Percentiles rank a stretch among this genome's conserved stretches.
phyloP scores from a whole-genome alignment of 495 filamentous ascomycete genomes.

The Neurospora sp. region DNA sequence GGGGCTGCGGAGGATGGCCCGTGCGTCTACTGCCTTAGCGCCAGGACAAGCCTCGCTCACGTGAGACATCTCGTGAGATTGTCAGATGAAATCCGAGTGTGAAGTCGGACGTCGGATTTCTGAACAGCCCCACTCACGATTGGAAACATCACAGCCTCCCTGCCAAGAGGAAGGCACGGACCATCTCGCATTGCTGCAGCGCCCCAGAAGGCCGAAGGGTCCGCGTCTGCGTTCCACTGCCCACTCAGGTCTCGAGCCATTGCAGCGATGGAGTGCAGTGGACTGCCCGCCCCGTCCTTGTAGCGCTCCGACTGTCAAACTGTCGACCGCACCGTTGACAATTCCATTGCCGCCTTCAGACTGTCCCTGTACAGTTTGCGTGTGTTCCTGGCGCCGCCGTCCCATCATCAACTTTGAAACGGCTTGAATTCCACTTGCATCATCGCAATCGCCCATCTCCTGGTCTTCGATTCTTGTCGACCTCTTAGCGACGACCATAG shows the following conservation, averaged over 20 bases:
- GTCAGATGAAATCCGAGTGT: background rate
- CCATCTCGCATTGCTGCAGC: slow-evolving; percentile 5
- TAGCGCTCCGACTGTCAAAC: background rate
- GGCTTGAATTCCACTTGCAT: background rate
- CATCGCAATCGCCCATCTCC: background rate
- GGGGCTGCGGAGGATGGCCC: background rate
- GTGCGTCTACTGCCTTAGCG: background rate
- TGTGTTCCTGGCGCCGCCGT: background rate
- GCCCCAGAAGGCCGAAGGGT: slow-evolving; percentile 16
- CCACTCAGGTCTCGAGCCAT: background rate
- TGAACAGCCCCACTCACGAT: background rate
- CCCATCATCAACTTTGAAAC: background rate
- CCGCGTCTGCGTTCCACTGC: slow-evolving; percentile 14
- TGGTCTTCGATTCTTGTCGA: background rate
- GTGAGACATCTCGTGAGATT: background rate
- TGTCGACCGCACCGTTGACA: background rate
- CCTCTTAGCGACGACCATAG: background rate
- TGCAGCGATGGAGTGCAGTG: background rate
- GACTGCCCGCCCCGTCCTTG: background rate
- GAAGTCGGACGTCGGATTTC: background rate
- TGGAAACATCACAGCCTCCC: slow-evolving; percentile 14
- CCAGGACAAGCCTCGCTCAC: background rate
- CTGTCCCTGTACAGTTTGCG: background rate
- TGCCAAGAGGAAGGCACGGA: slow-evolving; percentile 20
- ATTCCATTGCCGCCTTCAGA: background rate